Conservation (phyloP, 2,329 filamentous ascomycete species). For the Hymenotorrendiella dingleyae region DNA sequence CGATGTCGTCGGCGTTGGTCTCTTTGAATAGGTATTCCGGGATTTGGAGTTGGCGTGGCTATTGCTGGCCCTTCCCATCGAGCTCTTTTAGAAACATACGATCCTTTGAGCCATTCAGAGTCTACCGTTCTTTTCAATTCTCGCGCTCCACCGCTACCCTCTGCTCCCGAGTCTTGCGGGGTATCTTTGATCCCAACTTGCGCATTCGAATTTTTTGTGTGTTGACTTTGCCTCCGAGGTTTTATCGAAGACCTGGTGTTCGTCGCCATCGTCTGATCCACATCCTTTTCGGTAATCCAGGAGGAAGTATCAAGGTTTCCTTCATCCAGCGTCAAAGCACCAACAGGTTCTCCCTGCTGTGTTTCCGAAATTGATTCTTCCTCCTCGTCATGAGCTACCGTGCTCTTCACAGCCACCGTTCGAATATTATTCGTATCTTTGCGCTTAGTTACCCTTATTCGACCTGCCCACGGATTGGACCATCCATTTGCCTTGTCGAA, state of each 20-base stretch:
- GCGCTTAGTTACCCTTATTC: no score
- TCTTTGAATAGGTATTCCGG: conserved; percentile 1
- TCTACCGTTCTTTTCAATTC: conserved; percentile 19
- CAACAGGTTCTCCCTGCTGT: no score
- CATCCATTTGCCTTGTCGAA: conserved; percentile 47
- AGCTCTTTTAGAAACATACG: conserved; percentile 26
- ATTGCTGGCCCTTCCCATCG: conserved; percentile 23
- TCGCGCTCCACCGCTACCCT: not conserved
- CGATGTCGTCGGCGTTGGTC: conserved; percentile 3
- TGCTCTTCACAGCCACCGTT: no score
- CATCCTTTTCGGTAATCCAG: conserved; percentile 11
- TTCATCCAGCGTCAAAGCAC: no score
- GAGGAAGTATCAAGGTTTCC: not conserved
- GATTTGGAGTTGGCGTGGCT: conserved; percentile 26
- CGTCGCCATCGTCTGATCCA: no score
- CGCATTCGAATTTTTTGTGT: no score
- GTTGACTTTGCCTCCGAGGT: no score
- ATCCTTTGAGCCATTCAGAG: conserved; percentile 27
- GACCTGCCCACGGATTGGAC: conserved; percentile 52
- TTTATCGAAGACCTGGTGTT: no score
- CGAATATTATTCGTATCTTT: no score
- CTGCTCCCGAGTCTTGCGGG: not conserved
- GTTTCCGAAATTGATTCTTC: no score
- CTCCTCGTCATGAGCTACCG: no score
- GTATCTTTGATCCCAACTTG: not conserved